phyloP scores from a whole-genome alignment of 2,329 filamentous ascomycete genomes.

The Torrubiellomyces zombiae region DNA sequence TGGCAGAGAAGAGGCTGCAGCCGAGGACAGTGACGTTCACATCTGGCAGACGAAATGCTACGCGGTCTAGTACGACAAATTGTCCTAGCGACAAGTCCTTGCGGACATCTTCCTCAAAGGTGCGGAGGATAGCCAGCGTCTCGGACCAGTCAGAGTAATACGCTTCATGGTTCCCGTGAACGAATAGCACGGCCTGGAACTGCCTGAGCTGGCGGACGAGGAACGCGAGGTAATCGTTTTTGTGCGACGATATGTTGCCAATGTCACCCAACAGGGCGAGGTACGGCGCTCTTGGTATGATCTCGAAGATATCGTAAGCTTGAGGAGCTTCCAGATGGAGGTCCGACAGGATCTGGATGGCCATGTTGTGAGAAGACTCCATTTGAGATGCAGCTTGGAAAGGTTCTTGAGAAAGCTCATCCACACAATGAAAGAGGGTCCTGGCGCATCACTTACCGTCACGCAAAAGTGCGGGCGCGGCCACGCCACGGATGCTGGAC shows the following conservation, averaged over 20 bases:
- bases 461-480: too few relatives aligned
- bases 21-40: conserved; percentile 15
- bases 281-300: conserved; percentile 27
- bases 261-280: conserved; percentile 42
- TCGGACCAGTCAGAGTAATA: conserved; percentile 24
- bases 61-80: conserved; percentile 22
- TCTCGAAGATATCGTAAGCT: conserved; percentile 32
- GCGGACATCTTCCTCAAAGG: conserved; percentile 13
- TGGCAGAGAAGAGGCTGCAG: conserved; percentile 29
- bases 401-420: too few relatives aligned
- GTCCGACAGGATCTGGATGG: conserved; percentile 32
- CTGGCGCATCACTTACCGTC: too few relatives aligned
- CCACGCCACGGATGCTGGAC: too few relatives aligned
- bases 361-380: too few relatives aligned
- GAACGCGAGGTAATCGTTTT: conserved; percentile 25
- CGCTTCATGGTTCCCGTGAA: conserved; percentile 41
- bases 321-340: conserved; percentile 35
- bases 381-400: conserved; percentile 12
- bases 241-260: conserved; percentile 23
- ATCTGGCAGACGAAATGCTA: conserved; percentile 9
- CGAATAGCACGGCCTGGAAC: conserved; percentile 32
- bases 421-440: too few relatives aligned
- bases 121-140: conserved; percentile 11
- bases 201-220: conserved; percentile 27
- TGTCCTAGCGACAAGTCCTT: conserved; percentile 14